These are phyloP conservation scores for Ophiostoma sp. DNA, from an alignment of 2,329 filamentous ascomycete species.

Conservation along the genomic window DNA sequence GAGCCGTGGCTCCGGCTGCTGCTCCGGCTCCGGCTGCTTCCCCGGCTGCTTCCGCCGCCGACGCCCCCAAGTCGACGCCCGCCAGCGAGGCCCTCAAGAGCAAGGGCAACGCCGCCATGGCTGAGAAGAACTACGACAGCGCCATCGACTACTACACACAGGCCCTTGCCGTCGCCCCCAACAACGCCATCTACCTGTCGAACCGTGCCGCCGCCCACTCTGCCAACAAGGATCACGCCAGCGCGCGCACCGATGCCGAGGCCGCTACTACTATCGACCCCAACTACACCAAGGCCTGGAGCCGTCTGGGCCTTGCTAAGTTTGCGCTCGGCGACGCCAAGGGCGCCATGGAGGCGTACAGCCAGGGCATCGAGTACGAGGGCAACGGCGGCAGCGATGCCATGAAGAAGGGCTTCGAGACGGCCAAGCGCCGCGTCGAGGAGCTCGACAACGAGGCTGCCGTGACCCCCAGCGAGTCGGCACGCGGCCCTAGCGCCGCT, in stretches of 20 bases:
- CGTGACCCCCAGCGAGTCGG: conserved; percentile 27
- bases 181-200: conserved; percentile 93
- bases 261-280: conserved; percentile 83
- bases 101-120: conserved; percentile 91
- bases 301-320: conserved; percentile 79
- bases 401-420: conserved; percentile 97
- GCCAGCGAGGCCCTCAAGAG: conserved; percentile 78
- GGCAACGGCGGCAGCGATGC: conserved; percentile 91
- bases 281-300: conserved; percentile 96
- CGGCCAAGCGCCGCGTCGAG: conserved; percentile 78
- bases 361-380: conserved; percentile 87
- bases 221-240: conserved; percentile 74
- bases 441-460: conserved; percentile 58
- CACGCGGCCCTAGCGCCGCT: conserved; percentile 22
- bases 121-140: conserved; percentile 76
- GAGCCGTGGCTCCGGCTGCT: conserved; percentile 35
- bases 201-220: conserved; percentile 95
- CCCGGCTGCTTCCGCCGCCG: conserved; percentile 35
- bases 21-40: conserved; percentile 36
- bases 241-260: conserved; percentile 82
- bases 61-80: conserved; percentile 32
- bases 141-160: conserved; percentile 86
- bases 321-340: conserved; percentile 88
- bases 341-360: conserved; percentile 91
- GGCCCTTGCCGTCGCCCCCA: conserved; percentile 72